Evolutionary conservation across 2,329 filamentous ascomycete species (phyloP).

Genomic region (Aspergillus sp.): DNA sequence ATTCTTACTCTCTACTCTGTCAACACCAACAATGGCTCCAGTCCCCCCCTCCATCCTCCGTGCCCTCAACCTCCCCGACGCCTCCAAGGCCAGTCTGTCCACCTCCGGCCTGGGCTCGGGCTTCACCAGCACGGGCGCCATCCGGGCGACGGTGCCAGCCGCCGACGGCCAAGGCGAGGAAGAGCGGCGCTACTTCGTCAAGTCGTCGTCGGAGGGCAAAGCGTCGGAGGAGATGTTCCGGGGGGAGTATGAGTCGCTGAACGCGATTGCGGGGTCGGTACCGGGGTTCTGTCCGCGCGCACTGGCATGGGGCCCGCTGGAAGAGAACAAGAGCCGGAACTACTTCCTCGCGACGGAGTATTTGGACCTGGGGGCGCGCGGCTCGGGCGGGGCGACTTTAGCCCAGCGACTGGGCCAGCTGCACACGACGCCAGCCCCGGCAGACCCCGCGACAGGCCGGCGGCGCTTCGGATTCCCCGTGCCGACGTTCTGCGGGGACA

Average conservation of each 20-base stretch:
- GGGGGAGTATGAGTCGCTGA: constrained; percentile 77
- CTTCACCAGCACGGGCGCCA: constrained; percentile 37
- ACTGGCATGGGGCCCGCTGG: constrained; percentile 58
- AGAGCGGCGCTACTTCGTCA: constrained; percentile 31
- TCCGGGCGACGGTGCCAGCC: constrained; percentile 23
- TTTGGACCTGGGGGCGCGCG: constrained; percentile 53
- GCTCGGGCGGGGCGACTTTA: constrained; percentile 44
- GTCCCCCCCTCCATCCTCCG: constrained; percentile 26
- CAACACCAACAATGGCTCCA: constrained; percentile 16
- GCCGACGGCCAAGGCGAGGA: constrained; percentile 11
- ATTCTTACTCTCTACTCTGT: not conserved
- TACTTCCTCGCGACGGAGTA: constrained; percentile 66
- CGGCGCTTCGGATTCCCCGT: constrained; percentile 74
- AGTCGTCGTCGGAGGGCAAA: constrained; percentile 25
- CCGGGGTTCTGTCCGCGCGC: constrained; percentile 68
- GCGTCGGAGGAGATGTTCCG: constrained; percentile 31
- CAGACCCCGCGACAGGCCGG: constrained; percentile 15
- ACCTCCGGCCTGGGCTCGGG: constrained; percentile 32
- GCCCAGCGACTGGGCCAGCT: constrained; percentile 69
- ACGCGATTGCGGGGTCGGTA: constrained; percentile 64
- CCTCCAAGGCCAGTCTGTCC: constrained; percentile 26
- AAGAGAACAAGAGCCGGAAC: constrained; percentile 33
- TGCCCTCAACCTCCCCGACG: constrained; percentile 28
- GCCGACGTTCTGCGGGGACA: constrained; percentile 77
- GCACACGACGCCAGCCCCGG: constrained; percentile 64